These are phyloP conservation scores for Globisporangium viniferum DNA, from an alignment of 352 stramenopile genomes.

Conservation along the genomic window DNA sequence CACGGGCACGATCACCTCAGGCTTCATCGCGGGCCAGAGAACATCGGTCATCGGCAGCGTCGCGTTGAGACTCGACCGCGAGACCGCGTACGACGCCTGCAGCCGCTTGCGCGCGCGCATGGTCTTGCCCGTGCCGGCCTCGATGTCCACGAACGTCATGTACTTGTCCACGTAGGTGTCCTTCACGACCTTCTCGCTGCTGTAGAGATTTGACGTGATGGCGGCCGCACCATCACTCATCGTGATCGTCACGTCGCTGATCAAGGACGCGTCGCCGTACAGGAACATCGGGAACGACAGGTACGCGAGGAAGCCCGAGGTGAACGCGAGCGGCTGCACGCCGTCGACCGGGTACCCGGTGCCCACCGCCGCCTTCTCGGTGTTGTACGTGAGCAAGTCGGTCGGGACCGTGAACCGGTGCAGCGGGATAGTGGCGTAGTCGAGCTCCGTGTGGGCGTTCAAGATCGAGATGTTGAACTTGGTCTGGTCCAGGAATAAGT, in stretches of 20 bases:
- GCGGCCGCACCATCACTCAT: slow-evolving; percentile 43
- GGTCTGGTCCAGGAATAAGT: slow-evolving; percentile 15
- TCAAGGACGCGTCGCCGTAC: slow-evolving; percentile 48
- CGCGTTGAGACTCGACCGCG: slow-evolving; percentile 32
- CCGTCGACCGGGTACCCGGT: slow-evolving; percentile 58
- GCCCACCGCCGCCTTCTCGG: slow-evolving; percentile 32
- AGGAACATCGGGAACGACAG: slow-evolving; percentile 70
- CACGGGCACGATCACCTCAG: slow-evolving; percentile 55
- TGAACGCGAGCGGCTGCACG: slow-evolving; percentile 63
- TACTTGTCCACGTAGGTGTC: slow-evolving; percentile 40
- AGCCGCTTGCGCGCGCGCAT: slow-evolving; percentile 65
- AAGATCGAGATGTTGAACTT: slow-evolving; percentile 20
- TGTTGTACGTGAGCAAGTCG: slow-evolving; percentile 29
- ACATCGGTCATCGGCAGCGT: slow-evolving; percentile 59
- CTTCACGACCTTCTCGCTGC: slow-evolving; percentile 34
- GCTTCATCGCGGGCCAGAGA: slow-evolving; percentile 43
- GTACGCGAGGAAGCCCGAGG: slow-evolving; percentile 64
- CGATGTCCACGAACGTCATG: slow-evolving; percentile 63
- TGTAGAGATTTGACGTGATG: slow-evolving; percentile 43
- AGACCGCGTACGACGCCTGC: slow-evolving; percentile 52
- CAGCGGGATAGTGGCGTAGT: slow-evolving; percentile 13
- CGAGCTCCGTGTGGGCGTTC: not conserved
- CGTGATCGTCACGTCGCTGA: slow-evolving; percentile 51
- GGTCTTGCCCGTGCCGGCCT: slow-evolving; percentile 62
- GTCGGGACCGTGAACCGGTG: slow-evolving; percentile 25